Evolutionary conservation across 1,284 basidiomycete genomes (phyloP).

Genomic region (Anthracocystis panici-leucophaei): DNA sequence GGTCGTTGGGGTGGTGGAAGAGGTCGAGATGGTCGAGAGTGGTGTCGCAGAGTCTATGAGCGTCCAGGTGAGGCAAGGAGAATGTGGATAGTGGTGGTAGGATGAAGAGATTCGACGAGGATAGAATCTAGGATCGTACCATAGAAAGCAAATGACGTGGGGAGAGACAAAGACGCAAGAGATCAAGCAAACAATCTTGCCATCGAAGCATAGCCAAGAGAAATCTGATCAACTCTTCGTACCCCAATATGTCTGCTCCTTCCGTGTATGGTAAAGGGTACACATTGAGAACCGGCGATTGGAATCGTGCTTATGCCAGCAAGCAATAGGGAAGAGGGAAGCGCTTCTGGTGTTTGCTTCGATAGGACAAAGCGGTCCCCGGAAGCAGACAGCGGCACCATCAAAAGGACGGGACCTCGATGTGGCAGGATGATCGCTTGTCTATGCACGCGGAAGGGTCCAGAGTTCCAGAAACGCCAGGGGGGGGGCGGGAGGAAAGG

Average conservation of each 20-base stretch:
- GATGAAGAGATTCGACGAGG: not conserved
- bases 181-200: constrained; percentile 5
- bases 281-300: constrained; percentile 25
- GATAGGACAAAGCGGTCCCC: constrained; percentile 10
- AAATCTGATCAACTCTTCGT: not conserved
- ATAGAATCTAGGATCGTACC: not conserved
- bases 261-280: constrained; percentile 20
- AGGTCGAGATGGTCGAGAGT: not conserved
- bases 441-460: too few relatives aligned
- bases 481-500: too few relatives aligned
- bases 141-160: not conserved
- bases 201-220: constrained; percentile 2
- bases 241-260: constrained; percentile 9
- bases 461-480: not conserved
- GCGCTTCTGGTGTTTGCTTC: constrained; percentile 10
- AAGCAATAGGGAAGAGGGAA: not conserved
- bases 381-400: constrained; percentile 24
- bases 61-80: not conserved
- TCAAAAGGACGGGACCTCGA: constrained; percentile 2
- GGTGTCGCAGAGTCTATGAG: not conserved
- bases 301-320: constrained; percentile 4
- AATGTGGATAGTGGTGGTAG: constrained; percentile 5
- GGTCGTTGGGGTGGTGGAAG: not conserved
- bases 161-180: not conserved
- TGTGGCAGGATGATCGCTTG: constrained; percentile 12